phyloP scores from a whole-genome alignment of 2,329 filamentous ascomycete genomes.

The Penicillium janthinellum region DNA sequence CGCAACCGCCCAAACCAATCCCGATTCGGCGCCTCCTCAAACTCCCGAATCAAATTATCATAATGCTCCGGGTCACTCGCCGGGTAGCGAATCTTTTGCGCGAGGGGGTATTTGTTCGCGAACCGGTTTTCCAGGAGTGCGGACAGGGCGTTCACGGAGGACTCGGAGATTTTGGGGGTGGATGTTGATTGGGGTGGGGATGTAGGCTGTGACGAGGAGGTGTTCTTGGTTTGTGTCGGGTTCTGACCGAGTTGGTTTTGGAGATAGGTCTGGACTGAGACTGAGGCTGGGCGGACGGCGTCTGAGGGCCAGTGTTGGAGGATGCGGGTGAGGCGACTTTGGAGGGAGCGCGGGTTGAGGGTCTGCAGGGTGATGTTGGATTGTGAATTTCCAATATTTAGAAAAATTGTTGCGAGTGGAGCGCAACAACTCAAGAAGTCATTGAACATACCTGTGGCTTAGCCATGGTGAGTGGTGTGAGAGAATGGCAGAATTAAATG shows the following conservation, averaged over 20 bases:
- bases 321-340: slow-evolving; percentile 44
- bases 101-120: slow-evolving; percentile 52
- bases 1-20: slow-evolving; percentile 49
- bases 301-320: slow-evolving; percentile 50
- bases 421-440: background rate
- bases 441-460: slow-evolving; percentile 31
- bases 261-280: slow-evolving; percentile 49
- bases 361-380: slow-evolving; percentile 18
- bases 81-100: slow-evolving; percentile 51
- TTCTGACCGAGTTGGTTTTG: slow-evolving; percentile 33
- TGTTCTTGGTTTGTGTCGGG: background rate
- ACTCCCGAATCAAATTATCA: slow-evolving; percentile 53
- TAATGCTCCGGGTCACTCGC: slow-evolving; percentile 56
- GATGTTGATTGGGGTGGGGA: slow-evolving; percentile 17
- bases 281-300: slow-evolving; percentile 46
- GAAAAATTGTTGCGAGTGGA: background rate
- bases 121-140: slow-evolving; percentile 63
- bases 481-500: background rate
- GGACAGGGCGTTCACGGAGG: slow-evolving; percentile 60
- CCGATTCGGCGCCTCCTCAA: slow-evolving; percentile 55
- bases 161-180: slow-evolving; percentile 31
- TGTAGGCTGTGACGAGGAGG: slow-evolving; percentile 10
- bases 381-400: background rate
- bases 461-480: slow-evolving; percentile 24
- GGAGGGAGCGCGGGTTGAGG: slow-evolving; percentile 32